Percentiles rank a stretch among this genome's conserved stretches.
Conservation (phyloP, 2,329 filamentous ascomycete genomes). For the Orbilia quercus region DNA sequence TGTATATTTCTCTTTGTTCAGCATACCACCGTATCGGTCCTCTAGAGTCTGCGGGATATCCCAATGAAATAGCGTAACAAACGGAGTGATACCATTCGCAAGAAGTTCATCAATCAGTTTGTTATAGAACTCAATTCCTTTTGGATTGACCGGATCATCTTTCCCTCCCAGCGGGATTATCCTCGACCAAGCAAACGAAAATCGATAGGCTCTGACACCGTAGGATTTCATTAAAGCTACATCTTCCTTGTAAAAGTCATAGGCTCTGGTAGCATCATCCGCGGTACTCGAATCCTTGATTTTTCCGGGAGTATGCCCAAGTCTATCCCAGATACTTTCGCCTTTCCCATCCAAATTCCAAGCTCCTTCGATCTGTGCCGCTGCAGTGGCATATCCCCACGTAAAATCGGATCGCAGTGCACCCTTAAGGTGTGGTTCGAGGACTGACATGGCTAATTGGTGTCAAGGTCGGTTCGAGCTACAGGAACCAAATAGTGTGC, state of each 20-base stretch:
- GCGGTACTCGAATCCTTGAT: constrained; percentile 64
- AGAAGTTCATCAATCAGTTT: constrained; percentile 71
- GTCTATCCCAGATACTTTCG: constrained; percentile 64
- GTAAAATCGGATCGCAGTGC: constrained; percentile 63
- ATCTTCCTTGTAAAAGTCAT: constrained; percentile 67
- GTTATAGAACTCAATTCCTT: constrained; percentile 71
- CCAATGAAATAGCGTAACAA: constrained; percentile 75
- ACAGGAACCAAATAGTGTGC: not conserved
- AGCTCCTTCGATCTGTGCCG: constrained; percentile 65
- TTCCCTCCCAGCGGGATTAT: constrained; percentile 74
- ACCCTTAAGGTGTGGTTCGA: constrained; percentile 57
- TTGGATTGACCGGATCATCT: constrained; percentile 72
- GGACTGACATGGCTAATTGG: constrained; percentile 26
- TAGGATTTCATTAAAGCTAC: constrained; percentile 71
- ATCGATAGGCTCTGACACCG: constrained; percentile 72
- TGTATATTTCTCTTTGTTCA: constrained; percentile 73
- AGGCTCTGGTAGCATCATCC: constrained; percentile 63
- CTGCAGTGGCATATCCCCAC: constrained; percentile 65
- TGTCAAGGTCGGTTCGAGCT: not conserved
- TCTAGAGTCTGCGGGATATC: constrained; percentile 72
- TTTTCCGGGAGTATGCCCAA: constrained; percentile 63
- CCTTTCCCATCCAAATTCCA: constrained; percentile 65
- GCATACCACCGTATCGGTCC: constrained; percentile 71
- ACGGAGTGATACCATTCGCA: constrained; percentile 70
- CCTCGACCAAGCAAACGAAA: constrained; percentile 74